Percentiles rank a stretch among this genome's conserved stretches.
Evolutionary conservation across 176 grass and related monocot species (phyloP).

Genomic region (Pontederia paniculata): DNA sequence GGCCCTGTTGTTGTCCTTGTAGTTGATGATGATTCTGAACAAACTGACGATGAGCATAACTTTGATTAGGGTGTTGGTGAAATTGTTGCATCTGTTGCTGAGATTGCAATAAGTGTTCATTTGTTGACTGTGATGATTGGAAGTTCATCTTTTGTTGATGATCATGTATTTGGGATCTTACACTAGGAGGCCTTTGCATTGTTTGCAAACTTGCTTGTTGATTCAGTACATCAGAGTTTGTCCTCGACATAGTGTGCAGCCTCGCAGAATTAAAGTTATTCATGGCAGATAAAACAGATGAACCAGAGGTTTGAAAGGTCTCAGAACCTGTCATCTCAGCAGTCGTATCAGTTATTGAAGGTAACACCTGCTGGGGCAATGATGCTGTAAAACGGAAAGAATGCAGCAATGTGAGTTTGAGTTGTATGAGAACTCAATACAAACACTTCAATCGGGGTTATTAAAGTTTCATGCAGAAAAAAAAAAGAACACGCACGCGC

Average conservation of each 20-base stretch:
- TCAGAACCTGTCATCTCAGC: conserved; percentile 50
- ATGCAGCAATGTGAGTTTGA: not conserved
- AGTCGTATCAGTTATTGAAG: conserved; percentile 20
- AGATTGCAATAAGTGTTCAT: conserved; percentile 43
- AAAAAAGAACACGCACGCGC: too few relatives aligned
- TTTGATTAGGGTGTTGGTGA: conserved; percentile 50
- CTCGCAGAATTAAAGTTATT: conserved; percentile 52
- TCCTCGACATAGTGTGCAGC: conserved; percentile 56
- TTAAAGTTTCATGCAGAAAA: too few relatives aligned
- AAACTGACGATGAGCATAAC: conserved; percentile 48
- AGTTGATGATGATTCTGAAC: conserved; percentile 27
- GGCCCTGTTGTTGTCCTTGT: not conserved
- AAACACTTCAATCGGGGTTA: too few relatives aligned
- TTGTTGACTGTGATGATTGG: conserved; percentile 51
- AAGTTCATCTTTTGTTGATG: conserved; percentile 59
- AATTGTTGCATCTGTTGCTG: conserved; percentile 55
- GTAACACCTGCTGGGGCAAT: conserved; percentile 22
- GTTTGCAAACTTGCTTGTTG: conserved; percentile 72
- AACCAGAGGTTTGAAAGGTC: conserved; percentile 44
- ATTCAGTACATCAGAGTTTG: conserved; percentile 41
- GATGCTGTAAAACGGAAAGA: conserved; percentile 20
- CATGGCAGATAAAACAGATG: conserved; percentile 46
- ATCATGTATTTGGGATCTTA: conserved; percentile 73
- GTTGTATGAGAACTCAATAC: not conserved
- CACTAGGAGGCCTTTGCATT: conserved; percentile 47